phyloP scores from a whole-genome alignment of 2,329 filamentous ascomycete genomes.

The Pleomassaria siparia region DNA sequence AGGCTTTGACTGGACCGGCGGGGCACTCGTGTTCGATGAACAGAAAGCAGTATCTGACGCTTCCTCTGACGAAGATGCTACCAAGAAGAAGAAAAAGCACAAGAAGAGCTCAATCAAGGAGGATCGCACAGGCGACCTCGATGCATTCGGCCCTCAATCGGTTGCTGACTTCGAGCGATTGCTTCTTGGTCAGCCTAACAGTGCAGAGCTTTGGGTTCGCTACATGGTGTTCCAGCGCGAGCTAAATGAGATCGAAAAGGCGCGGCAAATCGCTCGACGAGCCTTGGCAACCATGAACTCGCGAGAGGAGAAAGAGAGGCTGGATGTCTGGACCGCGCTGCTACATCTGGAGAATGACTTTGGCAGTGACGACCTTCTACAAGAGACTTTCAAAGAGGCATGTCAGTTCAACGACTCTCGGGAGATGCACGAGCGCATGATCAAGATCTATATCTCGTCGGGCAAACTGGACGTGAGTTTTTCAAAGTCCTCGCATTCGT shows the following conservation, averaged over 20 bases:
- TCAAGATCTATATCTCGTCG: constrained; percentile 93
- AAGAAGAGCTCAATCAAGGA: constrained; percentile 77
- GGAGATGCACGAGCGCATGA: constrained; percentile 84
- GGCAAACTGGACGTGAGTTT: constrained; percentile 74
- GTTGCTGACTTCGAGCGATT: constrained; percentile 92
- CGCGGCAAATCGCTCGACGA: constrained; percentile 85
- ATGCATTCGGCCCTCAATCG: constrained; percentile 84
- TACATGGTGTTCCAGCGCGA: constrained; percentile 99
- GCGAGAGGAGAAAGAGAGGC: constrained; percentile 85
- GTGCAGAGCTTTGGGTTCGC: constrained; percentile 89
- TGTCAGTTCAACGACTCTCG: constrained; percentile 92
- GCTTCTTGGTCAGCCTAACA: constrained; percentile 87
- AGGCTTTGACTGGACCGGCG: constrained; percentile 87
- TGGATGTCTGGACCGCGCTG: constrained; percentile 93
- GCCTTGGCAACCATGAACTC: constrained; percentile 90
- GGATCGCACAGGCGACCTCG: constrained; percentile 89
- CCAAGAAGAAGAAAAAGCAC: constrained; percentile 68
- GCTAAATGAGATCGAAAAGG: constrained; percentile 83
- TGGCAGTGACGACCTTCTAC: constrained; percentile 77
- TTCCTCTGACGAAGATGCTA: constrained; percentile 53
- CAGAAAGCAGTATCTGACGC: constrained; percentile 57
- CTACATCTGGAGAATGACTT: constrained; percentile 94
- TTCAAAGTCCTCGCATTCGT: constrained; percentile 6
- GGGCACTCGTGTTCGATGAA: constrained; percentile 55
- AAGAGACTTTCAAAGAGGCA: constrained; percentile 86